phyloP scores from a whole-genome alignment of 495 filamentous ascomycete species.

The Penicillium daleae region DNA sequence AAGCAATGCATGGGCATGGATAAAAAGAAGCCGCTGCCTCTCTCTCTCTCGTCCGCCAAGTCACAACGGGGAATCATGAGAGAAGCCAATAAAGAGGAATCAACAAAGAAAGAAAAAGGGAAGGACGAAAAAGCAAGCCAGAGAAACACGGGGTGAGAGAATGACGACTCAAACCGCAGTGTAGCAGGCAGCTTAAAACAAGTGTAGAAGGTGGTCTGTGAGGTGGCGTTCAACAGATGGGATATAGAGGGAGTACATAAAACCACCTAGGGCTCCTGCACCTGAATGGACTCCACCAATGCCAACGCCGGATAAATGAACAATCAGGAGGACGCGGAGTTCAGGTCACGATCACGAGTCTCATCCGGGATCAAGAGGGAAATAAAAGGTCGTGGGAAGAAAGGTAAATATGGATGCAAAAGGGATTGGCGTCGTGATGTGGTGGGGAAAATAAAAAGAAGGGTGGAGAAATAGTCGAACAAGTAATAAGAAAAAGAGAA shows the following conservation, averaged over 20 bases:
- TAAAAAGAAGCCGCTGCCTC: constrained; percentile 18
- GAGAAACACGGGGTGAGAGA: constrained; percentile 7
- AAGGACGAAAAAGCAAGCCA: constrained; percentile 23
- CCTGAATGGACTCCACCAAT: constrained; percentile 37
- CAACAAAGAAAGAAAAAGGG: constrained; percentile 19
- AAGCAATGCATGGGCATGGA: constrained; percentile 36
- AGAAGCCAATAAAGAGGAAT: constrained; percentile 22
- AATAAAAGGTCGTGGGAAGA: constrained; percentile 21
- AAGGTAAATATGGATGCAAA: constrained; percentile 22
- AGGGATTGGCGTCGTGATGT: constrained; percentile 30
- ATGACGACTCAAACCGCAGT: constrained; percentile 1
- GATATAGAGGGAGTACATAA: constrained; percentile 32
- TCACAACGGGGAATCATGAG: constrained; percentile 15
- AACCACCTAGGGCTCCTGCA: constrained; percentile 30
- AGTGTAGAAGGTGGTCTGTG: constrained; percentile 2
- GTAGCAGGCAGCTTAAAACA: constrained; percentile 3
- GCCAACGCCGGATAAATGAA: constrained; percentile 41
- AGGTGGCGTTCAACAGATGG: constrained; percentile 12
- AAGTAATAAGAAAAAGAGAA: constrained; percentile 21
- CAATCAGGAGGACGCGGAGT: constrained; percentile 29
- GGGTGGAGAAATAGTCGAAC: not conserved
- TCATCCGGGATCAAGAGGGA: constrained; percentile 24
- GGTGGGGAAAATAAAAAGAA: constrained; percentile 6
- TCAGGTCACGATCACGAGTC: constrained; percentile 32
- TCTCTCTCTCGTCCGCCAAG: constrained; percentile 16